A percentile compares a stretch with the other conserved stretches of the same genome.
phyloP scores from a whole-genome alignment of 345 rosid species.

The Eucalyptus cladocalyx region DNA sequence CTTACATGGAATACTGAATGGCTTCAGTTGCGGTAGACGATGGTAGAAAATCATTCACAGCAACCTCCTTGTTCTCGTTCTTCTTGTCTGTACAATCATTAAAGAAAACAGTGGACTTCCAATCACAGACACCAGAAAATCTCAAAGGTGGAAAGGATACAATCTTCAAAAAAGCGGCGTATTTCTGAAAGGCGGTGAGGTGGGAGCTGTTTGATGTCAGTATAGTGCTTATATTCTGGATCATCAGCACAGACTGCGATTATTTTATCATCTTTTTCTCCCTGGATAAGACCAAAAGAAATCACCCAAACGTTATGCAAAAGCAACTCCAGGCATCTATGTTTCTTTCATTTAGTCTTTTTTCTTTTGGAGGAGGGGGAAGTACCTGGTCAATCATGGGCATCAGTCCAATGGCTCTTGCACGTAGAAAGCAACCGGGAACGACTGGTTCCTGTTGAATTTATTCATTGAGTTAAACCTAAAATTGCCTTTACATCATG shows the following conservation, averaged over 20 bases:
- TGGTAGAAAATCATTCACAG: conserved; percentile 85
- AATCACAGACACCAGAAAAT: not conserved
- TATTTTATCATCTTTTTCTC: conserved; percentile 97
- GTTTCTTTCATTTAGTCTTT: not conserved
- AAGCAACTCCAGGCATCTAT: not conserved
- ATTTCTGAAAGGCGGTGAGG: conserved; percentile 96
- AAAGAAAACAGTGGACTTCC: not conserved
- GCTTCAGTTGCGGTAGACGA: conserved; percentile 54
- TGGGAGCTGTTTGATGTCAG: conserved; percentile 77
- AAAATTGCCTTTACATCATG: not conserved
- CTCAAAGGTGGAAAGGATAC: conserved; percentile 28
- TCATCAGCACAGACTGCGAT: conserved; percentile 98
- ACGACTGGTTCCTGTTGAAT: conserved; percentile 79
- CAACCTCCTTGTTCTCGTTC: conserved; percentile 95
- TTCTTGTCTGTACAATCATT: conserved; percentile 57
- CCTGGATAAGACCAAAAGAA: conserved; percentile 23
- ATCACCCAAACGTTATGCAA: not conserved
- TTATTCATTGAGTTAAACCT: not conserved
- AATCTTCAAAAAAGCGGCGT: conserved; percentile 95
- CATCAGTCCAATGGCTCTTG: conserved; percentile 94
- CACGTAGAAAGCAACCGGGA: conserved; percentile 92
- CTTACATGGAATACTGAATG: conserved; percentile 89
- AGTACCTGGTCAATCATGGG: conserved; percentile 97
- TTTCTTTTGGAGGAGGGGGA: not conserved
- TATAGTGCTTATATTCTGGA: conserved; percentile 89